A percentile compares a stretch with the other conserved stretches of the same genome.
phyloP scores from a whole-genome alignment of 768 basidiomycete species.

The Suillus bovinus region DNA sequence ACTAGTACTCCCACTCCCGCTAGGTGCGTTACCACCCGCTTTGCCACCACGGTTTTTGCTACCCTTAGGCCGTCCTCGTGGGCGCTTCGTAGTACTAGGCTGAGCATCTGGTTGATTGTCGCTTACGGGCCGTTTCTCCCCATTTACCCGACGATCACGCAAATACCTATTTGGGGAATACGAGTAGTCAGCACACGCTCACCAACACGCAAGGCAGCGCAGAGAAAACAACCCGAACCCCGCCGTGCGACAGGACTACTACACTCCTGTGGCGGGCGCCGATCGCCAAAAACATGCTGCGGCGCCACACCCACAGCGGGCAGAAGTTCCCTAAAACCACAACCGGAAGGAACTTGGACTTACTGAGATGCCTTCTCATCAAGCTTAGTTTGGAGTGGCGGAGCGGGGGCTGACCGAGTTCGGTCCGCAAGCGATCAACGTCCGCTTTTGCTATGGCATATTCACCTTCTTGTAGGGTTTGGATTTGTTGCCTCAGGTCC shows the following conservation, averaged over 20 bases:
- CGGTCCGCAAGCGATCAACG: constrained; percentile 72
- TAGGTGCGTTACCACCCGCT: constrained; percentile 8
- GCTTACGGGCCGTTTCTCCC: constrained; percentile 35
- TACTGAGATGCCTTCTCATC: constrained; percentile 66
- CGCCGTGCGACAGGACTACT: not conserved
- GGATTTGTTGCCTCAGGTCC: constrained; percentile 69
- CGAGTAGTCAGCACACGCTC: constrained; percentile 16
- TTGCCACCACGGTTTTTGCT: constrained; percentile 53
- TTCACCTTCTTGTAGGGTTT: constrained; percentile 68
- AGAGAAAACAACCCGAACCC: not conserved
- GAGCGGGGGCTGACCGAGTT: constrained; percentile 78
- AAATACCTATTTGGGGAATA: constrained; percentile 46
- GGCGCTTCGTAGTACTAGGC: constrained; percentile 43
- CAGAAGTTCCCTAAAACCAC: not conserved
- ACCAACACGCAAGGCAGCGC: not conserved
- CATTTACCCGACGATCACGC: constrained; percentile 60
- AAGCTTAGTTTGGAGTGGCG: constrained; percentile 67
- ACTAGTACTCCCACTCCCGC: constrained; percentile 10
- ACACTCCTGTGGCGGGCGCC: not conserved
- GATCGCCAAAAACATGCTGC: not conserved
- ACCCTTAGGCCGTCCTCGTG: constrained; percentile 68
- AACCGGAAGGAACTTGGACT: constrained; percentile 30
- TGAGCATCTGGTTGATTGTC: constrained; percentile 32
- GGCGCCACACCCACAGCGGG: not conserved
- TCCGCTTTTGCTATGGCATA: constrained; percentile 74